Percentiles rank a stretch among this genome's conserved stretches.
These are phyloP conservation scores for Cyberlindnera bimundalis DNA, from an alignment of 805 yeast species.

Conservation along the genomic window DNA sequence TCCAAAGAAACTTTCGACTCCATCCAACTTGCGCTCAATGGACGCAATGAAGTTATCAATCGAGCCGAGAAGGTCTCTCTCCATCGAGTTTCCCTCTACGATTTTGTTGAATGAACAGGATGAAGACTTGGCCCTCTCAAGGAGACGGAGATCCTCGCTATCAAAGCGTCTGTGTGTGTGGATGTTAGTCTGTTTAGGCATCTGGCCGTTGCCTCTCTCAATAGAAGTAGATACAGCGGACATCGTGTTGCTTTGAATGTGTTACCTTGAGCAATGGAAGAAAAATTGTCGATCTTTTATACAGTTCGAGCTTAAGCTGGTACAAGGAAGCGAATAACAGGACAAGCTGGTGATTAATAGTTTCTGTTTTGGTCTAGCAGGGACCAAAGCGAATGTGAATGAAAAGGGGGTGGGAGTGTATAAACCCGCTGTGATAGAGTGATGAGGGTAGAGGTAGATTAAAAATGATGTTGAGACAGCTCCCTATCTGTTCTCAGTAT, in stretches of 20 bases:
- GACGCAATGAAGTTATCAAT: slow-evolving; percentile 26
- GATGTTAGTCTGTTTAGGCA: neutral
- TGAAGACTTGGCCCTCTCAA: slow-evolving; percentile 25
- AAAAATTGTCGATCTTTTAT: no score
- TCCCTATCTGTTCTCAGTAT: no score
- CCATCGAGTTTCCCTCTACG: slow-evolving; percentile 24
- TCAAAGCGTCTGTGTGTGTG: slow-evolving; percentile 16
- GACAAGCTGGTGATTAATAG: no score
- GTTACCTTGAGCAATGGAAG: no score
- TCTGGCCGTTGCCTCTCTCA: neutral
- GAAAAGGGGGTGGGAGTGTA: no score
- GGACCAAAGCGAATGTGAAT: no score
- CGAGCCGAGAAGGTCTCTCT: slow-evolving; percentile 21
- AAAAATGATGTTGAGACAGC: no score
- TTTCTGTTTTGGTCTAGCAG: no score
- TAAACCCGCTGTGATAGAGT: no score
- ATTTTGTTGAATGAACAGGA: slow-evolving; percentile 25
- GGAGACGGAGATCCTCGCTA: slow-evolving; percentile 23
- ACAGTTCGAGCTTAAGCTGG: no score
- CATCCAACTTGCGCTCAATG: slow-evolving; percentile 26
- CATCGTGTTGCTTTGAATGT: neutral
- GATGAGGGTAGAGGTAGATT: no score
- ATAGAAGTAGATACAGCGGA: slow-evolving; percentile 2
- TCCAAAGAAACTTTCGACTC: slow-evolving; percentile 23
- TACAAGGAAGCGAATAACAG: no score